phyloP scores from a whole-genome alignment of 139 green algal genomes.

The Tetradesmus lagerheimii region DNA sequence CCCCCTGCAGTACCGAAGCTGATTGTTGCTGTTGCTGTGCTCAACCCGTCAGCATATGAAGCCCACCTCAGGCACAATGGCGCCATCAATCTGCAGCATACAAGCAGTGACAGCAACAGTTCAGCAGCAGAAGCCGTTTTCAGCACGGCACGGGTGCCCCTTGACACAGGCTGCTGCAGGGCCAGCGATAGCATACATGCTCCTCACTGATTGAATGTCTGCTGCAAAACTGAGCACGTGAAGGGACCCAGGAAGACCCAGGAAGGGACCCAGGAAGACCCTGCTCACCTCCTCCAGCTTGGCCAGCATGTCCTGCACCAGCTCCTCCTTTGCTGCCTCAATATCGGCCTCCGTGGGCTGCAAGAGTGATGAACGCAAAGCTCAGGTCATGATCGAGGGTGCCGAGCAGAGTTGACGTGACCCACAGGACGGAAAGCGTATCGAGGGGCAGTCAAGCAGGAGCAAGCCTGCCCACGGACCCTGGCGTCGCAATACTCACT shows the following conservation, averaged over 20 bases:
- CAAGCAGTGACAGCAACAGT: neutral
- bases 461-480: neutral
- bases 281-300: constrained; percentile 64
- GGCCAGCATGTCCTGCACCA: constrained; percentile 64
- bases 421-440: neutral
- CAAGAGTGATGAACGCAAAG: neutral
- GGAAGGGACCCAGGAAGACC: neutral
- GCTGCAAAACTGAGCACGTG: neutral
- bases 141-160: neutral
- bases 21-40: neutral
- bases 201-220: neutral
- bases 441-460: neutral
- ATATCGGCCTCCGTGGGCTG: constrained; percentile 54
- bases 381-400: neutral
- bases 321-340: constrained; percentile 67
- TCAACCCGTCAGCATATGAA: neutral
- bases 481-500: too few relatives aligned
- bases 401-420: neutral
- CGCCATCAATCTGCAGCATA: constrained; percentile 32
- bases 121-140: neutral
- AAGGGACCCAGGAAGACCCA: neutral
- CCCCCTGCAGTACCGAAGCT: neutral
- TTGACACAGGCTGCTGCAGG: neutral
- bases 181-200: neutral
- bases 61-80: constrained; percentile 38